Percentiles rank a stretch among this genome's conserved stretches.
Conservation (phyloP, 768 basidiomycete genomes). For the Paxillus ammoniavirescens region DNA sequence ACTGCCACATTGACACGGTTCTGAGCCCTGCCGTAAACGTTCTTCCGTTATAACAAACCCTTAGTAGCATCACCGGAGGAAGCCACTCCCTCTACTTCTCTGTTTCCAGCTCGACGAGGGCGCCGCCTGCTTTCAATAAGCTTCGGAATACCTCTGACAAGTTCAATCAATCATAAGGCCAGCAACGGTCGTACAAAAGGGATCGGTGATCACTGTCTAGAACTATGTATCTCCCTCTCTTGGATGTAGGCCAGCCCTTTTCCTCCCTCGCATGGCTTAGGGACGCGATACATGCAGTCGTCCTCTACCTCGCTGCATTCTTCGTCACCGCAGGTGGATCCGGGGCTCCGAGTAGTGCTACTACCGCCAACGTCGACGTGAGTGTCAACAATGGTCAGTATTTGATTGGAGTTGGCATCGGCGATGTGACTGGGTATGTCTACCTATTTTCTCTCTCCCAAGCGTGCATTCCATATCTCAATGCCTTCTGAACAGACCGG, state of each 20-base stretch:
- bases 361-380: background rate
- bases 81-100: too few relatives aligned
- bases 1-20: too few relatives aligned
- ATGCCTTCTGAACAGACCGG: slow-evolving; percentile 43
- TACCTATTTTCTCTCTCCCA: background rate
- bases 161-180: background rate
- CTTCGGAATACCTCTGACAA: background rate
- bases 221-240: slow-evolving; percentile 23
- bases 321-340: slow-evolving; percentile 35
- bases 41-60: too few relatives aligned
- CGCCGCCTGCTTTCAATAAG: too few relatives aligned
- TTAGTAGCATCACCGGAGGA: too few relatives aligned
- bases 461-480: too few relatives aligned
- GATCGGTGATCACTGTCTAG: background rate
- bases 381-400: slow-evolving; percentile 17
- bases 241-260: slow-evolving; percentile 13
- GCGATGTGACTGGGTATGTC: slow-evolving; percentile 70
- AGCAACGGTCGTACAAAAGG: background rate
- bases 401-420: slow-evolving; percentile 39
- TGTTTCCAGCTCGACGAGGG: too few relatives aligned
- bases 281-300: slow-evolving; percentile 36
- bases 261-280: slow-evolving; percentile 26
- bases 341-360: slow-evolving; percentile 8
- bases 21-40: too few relatives aligned
- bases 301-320: slow-evolving; percentile 46